Evolutionary conservation across 768 basidiomycete species (phyloP), one percentile per base, ranked within the genome.

Genomic region (Tylopilus vinaceipallidus): DNA sequence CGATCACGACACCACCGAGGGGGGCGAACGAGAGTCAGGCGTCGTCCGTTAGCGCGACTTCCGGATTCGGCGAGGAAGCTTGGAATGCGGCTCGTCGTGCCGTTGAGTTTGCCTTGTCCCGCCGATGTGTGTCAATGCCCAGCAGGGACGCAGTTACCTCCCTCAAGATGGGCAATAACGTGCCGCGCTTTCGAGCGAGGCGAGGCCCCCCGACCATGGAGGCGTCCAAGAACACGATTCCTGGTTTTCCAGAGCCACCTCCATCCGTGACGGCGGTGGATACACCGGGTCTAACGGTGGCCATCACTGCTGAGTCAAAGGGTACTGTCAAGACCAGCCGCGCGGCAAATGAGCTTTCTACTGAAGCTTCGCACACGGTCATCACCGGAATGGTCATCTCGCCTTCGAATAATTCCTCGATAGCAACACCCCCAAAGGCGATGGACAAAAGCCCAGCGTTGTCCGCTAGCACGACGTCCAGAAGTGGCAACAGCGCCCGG

Each of bases 351-450:
- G 30, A 16, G 3, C 9, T 47, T 13, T 42, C 22, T 2, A 14
- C 14, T 6, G 39, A 38, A 13, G 37, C 23, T 38, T 38, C 37
- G 35, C 35, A n/a, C 36, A 22, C 36, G 13, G 36, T n/a, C 4
- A 17, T 33, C 9, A 19, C 37, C 12, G 39, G 37, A 11, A 50
- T 43, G 6, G 50, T 45, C 33, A 16, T 40, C 7, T 55, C 52
- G 8, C 45, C 29, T 1, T 36, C 24, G 7, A 26, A 20, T 2
- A 14, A 23, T 3, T 29, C 45, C 1, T 42, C 24, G 0, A 37
- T 40, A 19, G 23, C 17, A 8, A 9, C 30, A 4, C 49, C 47
- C 10, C 29, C 20, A 6, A 50, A 22, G 6, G 16, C 30, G 17
- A 37, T 45, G 27, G 12, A 50, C 14, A 30, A 0, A n/a, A 19